Base-by-base conservation (phyloP, 805 yeast genomes). In the Barnettozyma botsteinii region DNA sequence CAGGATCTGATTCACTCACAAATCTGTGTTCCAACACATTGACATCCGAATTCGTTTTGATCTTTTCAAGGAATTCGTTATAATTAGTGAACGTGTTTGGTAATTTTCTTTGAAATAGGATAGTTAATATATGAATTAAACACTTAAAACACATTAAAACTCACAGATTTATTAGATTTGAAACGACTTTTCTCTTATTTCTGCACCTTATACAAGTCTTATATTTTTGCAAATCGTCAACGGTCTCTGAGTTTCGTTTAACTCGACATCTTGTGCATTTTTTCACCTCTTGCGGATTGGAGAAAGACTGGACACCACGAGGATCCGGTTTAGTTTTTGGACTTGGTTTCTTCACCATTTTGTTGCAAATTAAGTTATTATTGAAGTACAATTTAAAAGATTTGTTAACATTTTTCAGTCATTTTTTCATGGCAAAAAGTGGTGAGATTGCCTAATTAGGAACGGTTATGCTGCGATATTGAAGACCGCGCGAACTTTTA, bases 181-280 rank as follows among this genome's bases (percentile, higher is more conserved):
- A 52, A 15, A 54, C 58, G 7, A 67, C 69, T 40, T 56, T 65
- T 22, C 74, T 56, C 41, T 65, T 66, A 19, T 51, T 49, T 27
- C 74, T 49, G 50, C 74, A 69, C 30, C 55, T 60, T 21, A 52
- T 19, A 43, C 74, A 69, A 0, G 74, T 69, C n/a, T 65, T 64
- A 47, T 67, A 69, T 43, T 62, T 65, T n/a, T 45, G 45, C 29
- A 68, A 48, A 30, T 59, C 54, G 6, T 56, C 64, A 3, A 48
- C 38, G 7, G 55, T 48, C 43, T 69, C 74, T 17, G 51, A 48
- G 1, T 49, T 21, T 38, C 74, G 46, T 33, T 64, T 67, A 18
- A 65, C 68, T 14, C 73, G 51, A 46, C 74, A 69, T 28, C 74
- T 56, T 1, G 73, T 61, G 43, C 74, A 69, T 41, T 69, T 69